Percentiles rank a stretch among this genome's conserved stretches.
phyloP scores from a whole-genome alignment of 2,329 filamentous ascomycete species.

The Periglandula ipomoeae region DNA sequence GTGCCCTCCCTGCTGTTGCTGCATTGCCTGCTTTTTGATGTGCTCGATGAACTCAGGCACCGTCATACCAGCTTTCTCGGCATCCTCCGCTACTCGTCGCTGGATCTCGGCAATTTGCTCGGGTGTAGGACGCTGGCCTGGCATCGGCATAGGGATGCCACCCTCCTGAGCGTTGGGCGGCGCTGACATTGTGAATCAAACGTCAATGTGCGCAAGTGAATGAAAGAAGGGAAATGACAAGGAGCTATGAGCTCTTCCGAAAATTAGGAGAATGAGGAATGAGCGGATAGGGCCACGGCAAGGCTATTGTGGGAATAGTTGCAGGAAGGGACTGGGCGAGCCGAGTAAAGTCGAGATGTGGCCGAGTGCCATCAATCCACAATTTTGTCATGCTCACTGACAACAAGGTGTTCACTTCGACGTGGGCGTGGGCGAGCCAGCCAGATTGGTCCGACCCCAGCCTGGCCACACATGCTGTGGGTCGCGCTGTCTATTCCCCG shows the following conservation, averaged over 20 bases:
- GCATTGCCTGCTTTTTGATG: slow-evolving; percentile 47
- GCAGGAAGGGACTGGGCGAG: not conserved
- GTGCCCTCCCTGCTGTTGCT: slow-evolving; percentile 30
- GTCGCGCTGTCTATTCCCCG: slow-evolving; percentile 23
- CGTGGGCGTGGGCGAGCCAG: not conserved
- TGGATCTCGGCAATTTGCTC: slow-evolving; percentile 84
- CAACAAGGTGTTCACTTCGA: slow-evolving; percentile 30
- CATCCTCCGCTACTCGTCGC: slow-evolving; percentile 71
- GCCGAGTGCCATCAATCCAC: slow-evolving; percentile 7
- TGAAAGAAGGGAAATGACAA: slow-evolving; percentile 8
- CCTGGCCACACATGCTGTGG: not conserved
- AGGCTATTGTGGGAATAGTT: not conserved
- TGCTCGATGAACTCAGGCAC: slow-evolving; percentile 75
- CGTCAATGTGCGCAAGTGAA: not conserved
- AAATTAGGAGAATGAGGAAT: not conserved
- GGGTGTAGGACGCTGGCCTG: slow-evolving; percentile 52
- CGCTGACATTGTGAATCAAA: slow-evolving; percentile 17
- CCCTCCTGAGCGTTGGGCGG: slow-evolving; percentile 15
- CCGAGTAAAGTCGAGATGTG: slow-evolving; percentile 6
- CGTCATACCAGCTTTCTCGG: slow-evolving; percentile 73
- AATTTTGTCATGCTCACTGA: slow-evolving; percentile 13
- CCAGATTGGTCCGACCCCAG: not conserved
- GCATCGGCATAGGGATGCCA: slow-evolving; percentile 17
- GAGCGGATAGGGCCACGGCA: not conserved
- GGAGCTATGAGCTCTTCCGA: not conserved